Conservation (phyloP, 306 rosid genomes). For the Begonia loranthoides region DNA sequence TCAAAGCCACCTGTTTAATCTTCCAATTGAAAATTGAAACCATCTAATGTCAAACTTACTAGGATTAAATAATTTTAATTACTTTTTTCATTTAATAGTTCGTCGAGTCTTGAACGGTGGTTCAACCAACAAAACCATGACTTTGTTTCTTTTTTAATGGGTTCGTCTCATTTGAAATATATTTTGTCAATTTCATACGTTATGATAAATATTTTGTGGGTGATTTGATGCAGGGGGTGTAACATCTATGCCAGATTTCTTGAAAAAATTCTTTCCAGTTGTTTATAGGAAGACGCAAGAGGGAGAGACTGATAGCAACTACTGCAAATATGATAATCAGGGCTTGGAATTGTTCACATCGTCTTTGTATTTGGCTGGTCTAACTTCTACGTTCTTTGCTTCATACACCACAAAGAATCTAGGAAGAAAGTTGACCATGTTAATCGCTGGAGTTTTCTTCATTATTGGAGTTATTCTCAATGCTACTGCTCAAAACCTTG, state of each 20-base stretch:
- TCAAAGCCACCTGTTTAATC: too few relatives aligned
- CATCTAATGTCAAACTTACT: too few relatives aligned
- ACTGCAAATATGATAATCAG: conserved; percentile 30
- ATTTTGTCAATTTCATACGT: too few relatives aligned
- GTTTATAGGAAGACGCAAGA: conserved; percentile 24
- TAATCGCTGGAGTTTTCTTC: conserved; percentile 46
- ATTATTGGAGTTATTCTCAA: conserved; percentile 26
- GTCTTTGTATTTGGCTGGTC: not conserved
- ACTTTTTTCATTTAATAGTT: too few relatives aligned
- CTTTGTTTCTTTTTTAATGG: too few relatives aligned
- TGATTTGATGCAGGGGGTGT: conserved; percentile 37
- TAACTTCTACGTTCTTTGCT: not conserved
- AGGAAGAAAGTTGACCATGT: conserved; percentile 14
- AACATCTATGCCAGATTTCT: conserved; percentile 39
- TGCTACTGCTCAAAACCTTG: conserved; percentile 5
- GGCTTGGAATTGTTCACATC: not conserved
- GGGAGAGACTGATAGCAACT: conserved; percentile 22
- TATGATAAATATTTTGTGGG: not conserved
- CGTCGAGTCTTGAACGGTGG: too few relatives aligned
- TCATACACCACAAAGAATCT: not conserved
- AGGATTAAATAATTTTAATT: too few relatives aligned
- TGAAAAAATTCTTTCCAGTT: conserved; percentile 45
- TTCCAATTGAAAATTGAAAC: too few relatives aligned
- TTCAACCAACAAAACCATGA: too few relatives aligned
- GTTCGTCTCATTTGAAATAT: too few relatives aligned